Percentiles rank a stretch among this genome's conserved stretches.
Evolutionary conservation across 208 protist genomes (phyloP).

Genomic region (Vickermania ingenoplastis): DNA sequence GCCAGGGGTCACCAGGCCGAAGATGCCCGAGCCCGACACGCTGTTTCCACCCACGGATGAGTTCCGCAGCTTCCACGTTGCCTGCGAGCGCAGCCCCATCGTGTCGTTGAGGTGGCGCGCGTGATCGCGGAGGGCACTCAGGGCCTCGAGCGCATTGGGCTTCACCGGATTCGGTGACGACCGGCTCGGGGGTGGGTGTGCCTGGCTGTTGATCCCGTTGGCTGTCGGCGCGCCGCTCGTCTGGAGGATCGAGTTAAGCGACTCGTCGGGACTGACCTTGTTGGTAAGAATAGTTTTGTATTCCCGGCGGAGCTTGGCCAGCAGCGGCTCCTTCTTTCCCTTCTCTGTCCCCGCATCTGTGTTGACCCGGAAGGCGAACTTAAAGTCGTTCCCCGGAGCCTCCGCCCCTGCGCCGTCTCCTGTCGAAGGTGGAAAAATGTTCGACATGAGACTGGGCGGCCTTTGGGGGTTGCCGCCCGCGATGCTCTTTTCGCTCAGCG

Average conservation of each 20-base stretch:
- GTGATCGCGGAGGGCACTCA: neutral
- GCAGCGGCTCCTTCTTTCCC: neutral
- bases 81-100: neutral
- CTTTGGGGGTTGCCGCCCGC: no score
- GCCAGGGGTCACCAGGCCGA: neutral
- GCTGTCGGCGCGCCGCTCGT: neutral
- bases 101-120: neutral
- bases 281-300: neutral
- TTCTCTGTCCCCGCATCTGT: neutral
- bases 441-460: no score
- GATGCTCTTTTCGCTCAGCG: no score
- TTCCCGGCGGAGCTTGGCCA: neutral
- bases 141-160: neutral
- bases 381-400: neutral
- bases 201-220: neutral
- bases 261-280: neutral
- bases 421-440: no score
- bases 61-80: neutral
- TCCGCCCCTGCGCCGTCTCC: no score
- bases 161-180: neutral
- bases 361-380: neutral
- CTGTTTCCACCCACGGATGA: neutral
- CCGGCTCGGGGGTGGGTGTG: neutral
- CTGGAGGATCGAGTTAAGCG: no score
- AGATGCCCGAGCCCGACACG: neutral